These are phyloP conservation scores for Phytophthora ramorum DNA, from an alignment of 352 stramenopile genomes.

Conservation along the genomic window DNA sequence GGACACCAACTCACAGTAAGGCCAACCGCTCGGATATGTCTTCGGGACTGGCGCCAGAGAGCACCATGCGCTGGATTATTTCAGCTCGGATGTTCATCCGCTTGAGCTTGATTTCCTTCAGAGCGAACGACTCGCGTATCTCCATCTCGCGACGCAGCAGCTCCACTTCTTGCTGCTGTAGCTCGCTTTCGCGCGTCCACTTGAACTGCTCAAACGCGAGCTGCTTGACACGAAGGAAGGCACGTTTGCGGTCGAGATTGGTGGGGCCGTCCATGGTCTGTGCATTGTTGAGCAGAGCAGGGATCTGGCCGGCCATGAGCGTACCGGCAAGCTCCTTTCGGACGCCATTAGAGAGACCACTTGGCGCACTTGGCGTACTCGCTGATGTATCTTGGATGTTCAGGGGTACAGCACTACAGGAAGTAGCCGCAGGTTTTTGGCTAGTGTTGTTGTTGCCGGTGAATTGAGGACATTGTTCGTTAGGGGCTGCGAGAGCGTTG, in stretches of 20 bases:
- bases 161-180: conserved; percentile 23
- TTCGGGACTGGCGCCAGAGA: conserved; percentile 5
- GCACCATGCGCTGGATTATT: conserved; percentile 29
- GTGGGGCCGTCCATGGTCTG: background rate
- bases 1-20: conserved; percentile 1
- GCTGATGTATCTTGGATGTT: background rate
- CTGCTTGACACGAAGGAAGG: conserved; percentile 21
- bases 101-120: conserved; percentile 25
- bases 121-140: conserved; percentile 18
- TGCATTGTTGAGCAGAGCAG: conserved; percentile 5
- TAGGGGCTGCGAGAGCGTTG: background rate
- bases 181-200: conserved; percentile 17
- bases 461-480: background rate
- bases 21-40: conserved; percentile 12
- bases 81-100: conserved; percentile 19
- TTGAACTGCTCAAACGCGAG: conserved; percentile 29
- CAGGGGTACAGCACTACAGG: background rate
- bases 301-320: conserved; percentile 7
- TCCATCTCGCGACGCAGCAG: conserved; percentile 32
- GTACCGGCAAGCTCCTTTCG: background rate
- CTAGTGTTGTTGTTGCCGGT: background rate
- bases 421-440: background rate
- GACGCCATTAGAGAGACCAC: background rate
- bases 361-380: background rate
- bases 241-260: conserved; percentile 20